These are phyloP conservation scores for Centaurea solstitialis DNA, from an alignment of 129 eudicot genomes.

Conservation along the genomic window DNA sequence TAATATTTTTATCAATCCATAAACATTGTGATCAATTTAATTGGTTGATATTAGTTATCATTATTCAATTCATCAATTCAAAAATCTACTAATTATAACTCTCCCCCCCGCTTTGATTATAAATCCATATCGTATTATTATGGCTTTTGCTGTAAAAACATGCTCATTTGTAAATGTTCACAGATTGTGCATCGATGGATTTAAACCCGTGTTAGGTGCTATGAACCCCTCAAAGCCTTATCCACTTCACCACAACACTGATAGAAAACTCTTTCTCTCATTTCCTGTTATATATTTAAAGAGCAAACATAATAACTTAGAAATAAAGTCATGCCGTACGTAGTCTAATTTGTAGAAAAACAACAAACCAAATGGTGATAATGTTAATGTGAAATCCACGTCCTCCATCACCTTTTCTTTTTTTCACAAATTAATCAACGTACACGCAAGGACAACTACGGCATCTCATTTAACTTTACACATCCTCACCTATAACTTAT, in stretches of 20 bases:
- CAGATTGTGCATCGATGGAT: too few relatives aligned
- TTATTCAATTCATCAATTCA: too few relatives aligned
- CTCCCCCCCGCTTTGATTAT: background rate
- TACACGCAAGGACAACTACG: slow-evolving; percentile 24
- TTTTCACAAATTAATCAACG: slow-evolving; percentile 10
- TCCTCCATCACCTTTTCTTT: slow-evolving; percentile 9
- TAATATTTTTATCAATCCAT: too few relatives aligned
- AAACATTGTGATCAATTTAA: background rate
- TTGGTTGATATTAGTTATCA: background rate
- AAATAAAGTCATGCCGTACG: too few relatives aligned
- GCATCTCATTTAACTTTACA: background rate
- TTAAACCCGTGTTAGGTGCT: too few relatives aligned
- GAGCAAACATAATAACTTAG: background rate
- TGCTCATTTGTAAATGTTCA: too few relatives aligned
- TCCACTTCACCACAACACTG: too few relatives aligned
- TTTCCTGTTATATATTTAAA: background rate
- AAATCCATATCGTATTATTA: background rate
- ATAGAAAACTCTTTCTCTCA: background rate
- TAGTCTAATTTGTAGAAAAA: background rate
- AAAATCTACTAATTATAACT: too few relatives aligned
- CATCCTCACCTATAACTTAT: slow-evolving; percentile 5
- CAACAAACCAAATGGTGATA: background rate
- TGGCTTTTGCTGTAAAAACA: too few relatives aligned
- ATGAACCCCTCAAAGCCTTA: too few relatives aligned
- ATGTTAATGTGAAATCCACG: slow-evolving; percentile 26